A percentile compares a stretch with the other conserved stretches of the same genome.
Evolutionary conservation across 2,329 filamentous ascomycete genomes (phyloP).

Genomic region (Ophiostoma populinum): DNA sequence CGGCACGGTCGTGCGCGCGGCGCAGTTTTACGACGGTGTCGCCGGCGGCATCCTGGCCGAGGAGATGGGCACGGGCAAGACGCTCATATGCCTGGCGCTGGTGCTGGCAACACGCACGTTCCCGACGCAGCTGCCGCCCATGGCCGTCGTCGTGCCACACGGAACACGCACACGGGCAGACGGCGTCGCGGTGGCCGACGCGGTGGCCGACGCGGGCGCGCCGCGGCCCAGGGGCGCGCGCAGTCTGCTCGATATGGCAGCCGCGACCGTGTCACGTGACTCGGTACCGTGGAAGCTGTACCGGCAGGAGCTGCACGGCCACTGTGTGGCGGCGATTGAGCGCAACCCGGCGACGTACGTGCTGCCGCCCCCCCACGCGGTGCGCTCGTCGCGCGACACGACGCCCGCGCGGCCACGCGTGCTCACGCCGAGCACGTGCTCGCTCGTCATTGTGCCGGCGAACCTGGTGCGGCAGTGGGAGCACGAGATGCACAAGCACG

Average conservation of each 20-base stretch:
- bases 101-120: conserved; percentile 61
- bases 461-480: conserved; percentile 78
- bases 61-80: conserved; percentile 74
- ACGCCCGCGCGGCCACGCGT: conserved; percentile 7
- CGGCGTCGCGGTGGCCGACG: neutral
- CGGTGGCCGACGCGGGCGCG: conserved; percentile 15
- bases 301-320: conserved; percentile 30
- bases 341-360: conserved; percentile 42
- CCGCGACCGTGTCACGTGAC: conserved; percentile 46
- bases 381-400: conserved; percentile 13
- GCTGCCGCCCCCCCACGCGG: too few species aligned
- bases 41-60: conserved; percentile 66
- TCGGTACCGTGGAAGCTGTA: conserved; percentile 54
- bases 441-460: conserved; percentile 62
- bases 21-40: conserved; percentile 54
- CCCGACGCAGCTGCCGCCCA: conserved; percentile 45
- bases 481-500: conserved; percentile 65
- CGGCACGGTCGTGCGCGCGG: conserved; percentile 43
- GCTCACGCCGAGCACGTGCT: conserved; percentile 50
- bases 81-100: conserved; percentile 61
- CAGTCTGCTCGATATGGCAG: conserved; percentile 56
- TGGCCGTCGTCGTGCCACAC: conserved; percentile 22
- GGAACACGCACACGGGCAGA: neutral
- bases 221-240: conserved; percentile 33
- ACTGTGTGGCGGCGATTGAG: conserved; percentile 38